Conservation (phyloP, 768 basidiomycete genomes). For the Leccinellum rugosiceps region DNA sequence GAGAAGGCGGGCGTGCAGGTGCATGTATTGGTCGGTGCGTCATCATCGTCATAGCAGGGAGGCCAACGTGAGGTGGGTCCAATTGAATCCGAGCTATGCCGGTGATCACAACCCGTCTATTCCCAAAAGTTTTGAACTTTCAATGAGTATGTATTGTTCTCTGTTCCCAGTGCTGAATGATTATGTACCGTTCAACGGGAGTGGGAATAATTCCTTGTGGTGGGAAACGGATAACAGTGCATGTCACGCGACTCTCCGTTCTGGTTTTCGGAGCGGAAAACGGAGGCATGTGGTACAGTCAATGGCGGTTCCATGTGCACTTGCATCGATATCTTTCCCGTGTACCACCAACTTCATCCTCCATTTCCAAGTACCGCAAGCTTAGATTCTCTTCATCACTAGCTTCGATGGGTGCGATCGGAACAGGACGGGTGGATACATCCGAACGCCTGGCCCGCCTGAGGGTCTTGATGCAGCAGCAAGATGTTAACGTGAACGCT, state of each 20-base stretch:
- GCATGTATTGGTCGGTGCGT: no score
- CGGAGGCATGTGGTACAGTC: conserved; percentile 28
- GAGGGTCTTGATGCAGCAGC: conserved; percentile 65
- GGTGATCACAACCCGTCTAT: no score
- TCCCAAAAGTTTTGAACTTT: no score
- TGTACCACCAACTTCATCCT: conserved; percentile 1
- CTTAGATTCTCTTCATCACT: conserved; percentile 12
- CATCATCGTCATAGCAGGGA: no score
- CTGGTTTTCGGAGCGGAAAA: conserved; percentile 16
- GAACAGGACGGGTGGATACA: conserved; percentile 53
- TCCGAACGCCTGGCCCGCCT: conserved; percentile 58
- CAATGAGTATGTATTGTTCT: no score
- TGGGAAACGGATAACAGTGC: background rate
- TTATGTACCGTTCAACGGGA: no score
- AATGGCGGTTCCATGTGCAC: conserved; percentile 13
- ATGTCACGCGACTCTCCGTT: background rate
- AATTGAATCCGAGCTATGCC: no score
- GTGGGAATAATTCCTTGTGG: no score
- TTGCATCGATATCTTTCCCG: conserved; percentile 23
- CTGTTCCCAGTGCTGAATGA: no score
- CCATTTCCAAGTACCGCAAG: background rate
- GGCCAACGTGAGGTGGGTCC: no score
- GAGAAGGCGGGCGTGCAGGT: no score
- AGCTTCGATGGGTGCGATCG: conserved; percentile 36
- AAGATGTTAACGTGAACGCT: conserved; percentile 56